A percentile compares a stretch with the other conserved stretches of the same genome.
Evolutionary conservation across 768 basidiomycete species (phyloP).

Genomic region (Piloderma croceum): DNA sequence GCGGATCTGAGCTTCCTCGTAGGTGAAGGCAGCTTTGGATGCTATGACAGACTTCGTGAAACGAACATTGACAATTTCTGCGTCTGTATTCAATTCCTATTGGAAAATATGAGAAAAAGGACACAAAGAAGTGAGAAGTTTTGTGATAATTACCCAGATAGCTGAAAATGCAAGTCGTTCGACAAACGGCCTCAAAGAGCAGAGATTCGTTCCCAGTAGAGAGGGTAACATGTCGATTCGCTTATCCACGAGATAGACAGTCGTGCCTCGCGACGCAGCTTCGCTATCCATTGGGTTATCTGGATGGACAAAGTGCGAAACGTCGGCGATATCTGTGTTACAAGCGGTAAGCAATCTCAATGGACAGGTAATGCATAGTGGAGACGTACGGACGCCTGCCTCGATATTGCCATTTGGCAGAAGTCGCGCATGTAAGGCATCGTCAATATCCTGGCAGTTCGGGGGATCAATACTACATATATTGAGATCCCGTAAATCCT

Average conservation of each 20-base stretch:
- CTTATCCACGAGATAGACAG: slow-evolving; percentile 97
- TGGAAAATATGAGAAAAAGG: slow-evolving; percentile 4
- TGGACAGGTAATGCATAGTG: not conserved
- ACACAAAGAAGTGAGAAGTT: slow-evolving; percentile 4
- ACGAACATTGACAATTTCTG: slow-evolving; percentile 82
- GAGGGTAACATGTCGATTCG: slow-evolving; percentile 97
- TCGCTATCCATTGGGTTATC: slow-evolving; percentile 96
- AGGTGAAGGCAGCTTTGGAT: slow-evolving; percentile 94
- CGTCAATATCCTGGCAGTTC: slow-evolving; percentile 96
- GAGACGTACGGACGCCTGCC: slow-evolving; percentile 94
- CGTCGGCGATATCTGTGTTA: slow-evolving; percentile 87
- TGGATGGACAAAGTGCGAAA: slow-evolving; percentile 90
- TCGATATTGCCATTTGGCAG: slow-evolving; percentile 93
- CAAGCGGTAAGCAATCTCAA: slow-evolving; percentile 1
- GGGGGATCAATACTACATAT: slow-evolving; percentile 98
- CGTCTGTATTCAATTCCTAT: slow-evolving; percentile 85
- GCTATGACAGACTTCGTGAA: slow-evolving; percentile 97
- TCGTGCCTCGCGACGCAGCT: slow-evolving; percentile 92
- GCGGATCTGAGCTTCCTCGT: slow-evolving; percentile 90
- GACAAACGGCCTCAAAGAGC: slow-evolving; percentile 86
- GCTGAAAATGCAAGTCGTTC: slow-evolving; percentile 93
- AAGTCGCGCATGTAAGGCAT: slow-evolving; percentile 85
- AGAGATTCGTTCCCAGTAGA: slow-evolving; percentile 91
- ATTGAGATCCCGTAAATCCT: slow-evolving; percentile 78
- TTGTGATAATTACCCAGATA: slow-evolving; percentile 67